A percentile compares a stretch with the other conserved stretches of the same genome.
phyloP scores from a whole-genome alignment of 164 flowering plant species.

The grape (Vitis vinifera) region ASM3070453v1 NC_081811.1:24481001-24481500 shows the following conservation, averaged over 20 bases:
- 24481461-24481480: conserved; percentile 8
- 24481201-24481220: neutral
- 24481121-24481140: conserved; percentile 92
- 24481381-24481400: conserved; percentile 88
- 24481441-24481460: conserved; percentile 21
- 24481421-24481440: conserved; percentile 88
- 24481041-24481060: conserved; percentile 94
- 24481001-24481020: conserved; percentile 12
- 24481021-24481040: conserved; percentile 58
- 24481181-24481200: neutral
- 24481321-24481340: conserved; percentile 64
- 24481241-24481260: neutral
- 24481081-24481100: conserved; percentile 89
- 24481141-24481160: conserved; percentile 64
- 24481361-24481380: conserved; percentile 95
- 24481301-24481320: conserved; percentile 91
- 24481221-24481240: neutral
- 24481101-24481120: conserved; percentile 95
- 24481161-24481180: neutral
- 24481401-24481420: conserved; percentile 90
- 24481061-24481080: conserved; percentile 91
- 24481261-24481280: conserved; percentile 95
- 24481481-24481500: neutral
- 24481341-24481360: conserved; percentile 71
- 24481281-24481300: conserved; percentile 98